A percentile compares a stretch with the other conserved stretches of the same genome.
Evolutionary conservation across 169 alveolate genomes (phyloP).

Genomic region (Plasmodium malariae): DNA sequence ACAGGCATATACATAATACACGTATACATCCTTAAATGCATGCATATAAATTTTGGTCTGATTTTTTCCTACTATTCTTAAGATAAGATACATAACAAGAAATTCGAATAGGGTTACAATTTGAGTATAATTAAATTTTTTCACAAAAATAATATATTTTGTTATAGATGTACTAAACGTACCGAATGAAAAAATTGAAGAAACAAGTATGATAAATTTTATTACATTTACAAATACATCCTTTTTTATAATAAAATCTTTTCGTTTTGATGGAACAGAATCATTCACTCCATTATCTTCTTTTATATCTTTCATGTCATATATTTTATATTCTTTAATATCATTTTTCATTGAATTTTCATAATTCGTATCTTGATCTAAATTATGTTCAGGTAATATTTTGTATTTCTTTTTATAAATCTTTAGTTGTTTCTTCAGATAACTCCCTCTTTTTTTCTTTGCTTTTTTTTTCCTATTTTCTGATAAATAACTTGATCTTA

Average conservation of each 20-base stretch:
- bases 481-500: slow-evolving; percentile 46
- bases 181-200: slow-evolving; percentile 49
- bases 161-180: slow-evolving; percentile 57
- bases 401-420: slow-evolving; percentile 56
- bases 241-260: slow-evolving; percentile 28
- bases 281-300: slow-evolving; percentile 43
- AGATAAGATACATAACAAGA: slow-evolving; percentile 34
- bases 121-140: slow-evolving; percentile 61
- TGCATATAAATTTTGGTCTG: neutral
- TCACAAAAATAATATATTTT: slow-evolving; percentile 51
- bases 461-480: slow-evolving; percentile 58
- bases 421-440: slow-evolving; percentile 41
- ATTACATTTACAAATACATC: slow-evolving; percentile 35
- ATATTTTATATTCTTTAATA: slow-evolving; percentile 23
- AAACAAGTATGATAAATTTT: slow-evolving; percentile 36
- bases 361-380: slow-evolving; percentile 67
- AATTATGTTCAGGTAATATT: slow-evolving; percentile 58
- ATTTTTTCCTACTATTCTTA: slow-evolving; percentile 10
- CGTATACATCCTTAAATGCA: neutral
- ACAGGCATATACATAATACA: neutral
- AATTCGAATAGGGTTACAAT: slow-evolving; percentile 45
- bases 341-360: slow-evolving; percentile 60
- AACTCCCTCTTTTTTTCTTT: slow-evolving; percentile 33
- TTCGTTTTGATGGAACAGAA: slow-evolving; percentile 8
- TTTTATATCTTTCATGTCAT: slow-evolving; percentile 53